phyloP scores from a whole-genome alignment of 1,139 yeast species.

The Yamadazyma atmosphaerica region DNA sequence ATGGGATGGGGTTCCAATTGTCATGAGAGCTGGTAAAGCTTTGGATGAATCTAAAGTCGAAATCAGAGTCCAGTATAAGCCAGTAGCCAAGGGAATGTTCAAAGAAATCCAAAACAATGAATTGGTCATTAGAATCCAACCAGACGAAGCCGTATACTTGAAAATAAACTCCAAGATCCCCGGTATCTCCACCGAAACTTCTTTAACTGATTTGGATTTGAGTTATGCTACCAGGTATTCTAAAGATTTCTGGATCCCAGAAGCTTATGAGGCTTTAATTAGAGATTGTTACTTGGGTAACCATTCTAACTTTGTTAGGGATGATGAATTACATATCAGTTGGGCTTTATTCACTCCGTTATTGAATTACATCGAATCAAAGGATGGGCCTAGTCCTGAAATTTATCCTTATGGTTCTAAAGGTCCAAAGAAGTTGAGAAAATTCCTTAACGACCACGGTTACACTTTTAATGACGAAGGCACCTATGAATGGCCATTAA shows the following conservation, averaged over 20 bases:
- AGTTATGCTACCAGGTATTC: slow-evolving; percentile 79
- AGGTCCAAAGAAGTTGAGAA: slow-evolving; percentile 71
- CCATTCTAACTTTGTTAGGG: slow-evolving; percentile 96
- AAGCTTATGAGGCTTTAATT: slow-evolving; percentile 94
- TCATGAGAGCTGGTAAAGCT: slow-evolving; percentile 96
- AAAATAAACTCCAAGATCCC: slow-evolving; percentile 93
- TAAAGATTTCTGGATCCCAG: slow-evolving; percentile 90
- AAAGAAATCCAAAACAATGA: slow-evolving; percentile 85
- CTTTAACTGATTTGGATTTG: slow-evolving; percentile 86
- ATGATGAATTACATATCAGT: slow-evolving; percentile 91
- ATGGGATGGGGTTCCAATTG: slow-evolving; percentile 98
- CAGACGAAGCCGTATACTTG: slow-evolving; percentile 89
- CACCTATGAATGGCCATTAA: slow-evolving; percentile 81
- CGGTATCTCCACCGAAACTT: slow-evolving; percentile 79
- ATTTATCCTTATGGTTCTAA: slow-evolving; percentile 86
- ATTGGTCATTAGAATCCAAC: slow-evolving; percentile 90
- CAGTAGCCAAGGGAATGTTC: slow-evolving; percentile 81
- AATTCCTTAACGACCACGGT: slow-evolving; percentile 67
- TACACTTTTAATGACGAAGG: slow-evolving; percentile 62
- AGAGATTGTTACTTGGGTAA: slow-evolving; percentile 90
- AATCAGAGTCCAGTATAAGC: slow-evolving; percentile 88
- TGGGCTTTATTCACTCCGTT: slow-evolving; percentile 95
- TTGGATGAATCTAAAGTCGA: slow-evolving; percentile 91
- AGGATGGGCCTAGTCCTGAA: slow-evolving; percentile 61
- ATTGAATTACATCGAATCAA: slow-evolving; percentile 72